Conservation (phyloP, 345 rosid genomes). For the Murraya koenigii region DNA sequence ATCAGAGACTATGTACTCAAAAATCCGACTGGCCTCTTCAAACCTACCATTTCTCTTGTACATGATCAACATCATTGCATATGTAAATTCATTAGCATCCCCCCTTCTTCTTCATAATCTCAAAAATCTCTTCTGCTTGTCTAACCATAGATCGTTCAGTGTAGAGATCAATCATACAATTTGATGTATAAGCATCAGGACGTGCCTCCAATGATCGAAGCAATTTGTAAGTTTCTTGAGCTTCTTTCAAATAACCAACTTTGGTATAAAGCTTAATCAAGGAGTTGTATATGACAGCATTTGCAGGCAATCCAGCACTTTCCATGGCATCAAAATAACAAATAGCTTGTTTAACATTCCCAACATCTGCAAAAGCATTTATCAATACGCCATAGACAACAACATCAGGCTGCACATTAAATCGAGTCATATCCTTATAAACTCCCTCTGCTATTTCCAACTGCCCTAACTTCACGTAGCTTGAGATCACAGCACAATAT, state of each 20-base stretch:
- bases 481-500: constrained; percentile 73
- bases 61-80: constrained; percentile 84
- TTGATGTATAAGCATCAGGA: constrained; percentile 63
- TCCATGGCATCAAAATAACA: constrained; percentile 58
- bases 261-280: constrained; percentile 84
- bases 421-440: constrained; percentile 59
- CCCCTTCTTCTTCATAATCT: constrained; percentile 57
- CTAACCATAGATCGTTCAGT: constrained; percentile 64
- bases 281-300: constrained; percentile 59
- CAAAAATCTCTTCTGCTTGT: constrained; percentile 59
- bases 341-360: constrained; percentile 60
- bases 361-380: constrained; percentile 77
- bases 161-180: constrained; percentile 89
- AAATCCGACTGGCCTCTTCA: constrained; percentile 59
- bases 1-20: neutral
- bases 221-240: constrained; percentile 62
- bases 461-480: constrained; percentile 68
- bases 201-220: constrained; percentile 36
- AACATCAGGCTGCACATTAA: constrained; percentile 56
- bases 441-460: constrained; percentile 62
- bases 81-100: constrained; percentile 76
- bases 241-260: constrained; percentile 74
- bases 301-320: constrained; percentile 57
- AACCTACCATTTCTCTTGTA: constrained; percentile 69
- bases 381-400: constrained; percentile 76